A percentile compares a stretch with the other conserved stretches of the same genome.
These are phyloP conservation scores for Discostella stelligeroides DNA, from an alignment of 108 stramenopile genomes.

Conservation along the genomic window DNA sequence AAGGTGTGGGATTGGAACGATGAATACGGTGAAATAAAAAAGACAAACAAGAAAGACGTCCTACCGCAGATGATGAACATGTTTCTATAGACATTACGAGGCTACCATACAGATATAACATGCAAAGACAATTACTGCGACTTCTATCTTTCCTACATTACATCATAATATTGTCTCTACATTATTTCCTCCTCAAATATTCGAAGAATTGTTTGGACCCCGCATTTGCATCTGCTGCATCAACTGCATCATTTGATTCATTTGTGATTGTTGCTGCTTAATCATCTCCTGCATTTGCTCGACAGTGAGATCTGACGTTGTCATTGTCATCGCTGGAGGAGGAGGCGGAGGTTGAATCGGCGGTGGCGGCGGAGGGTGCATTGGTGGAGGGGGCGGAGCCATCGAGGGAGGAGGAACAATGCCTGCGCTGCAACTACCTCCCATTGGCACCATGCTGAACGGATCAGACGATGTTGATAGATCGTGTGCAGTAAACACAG, in stretches of 20 bases:
- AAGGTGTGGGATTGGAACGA: conserved; percentile 98
- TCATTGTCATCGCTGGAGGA: conserved; percentile 2
- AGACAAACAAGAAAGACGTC: conserved; percentile 65
- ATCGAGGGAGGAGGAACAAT: conserved; percentile 17
- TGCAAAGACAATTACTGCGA: too few species aligned
- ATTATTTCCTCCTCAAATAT: neutral
- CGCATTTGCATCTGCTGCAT: conserved; percentile 42
- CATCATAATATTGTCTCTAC: neutral
- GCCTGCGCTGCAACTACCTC: conserved; percentile 2
- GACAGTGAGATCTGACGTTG: conserved; percentile 20
- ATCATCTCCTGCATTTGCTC: conserved; percentile 49
- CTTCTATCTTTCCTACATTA: too few species aligned
- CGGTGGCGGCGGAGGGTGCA: conserved; percentile 14
- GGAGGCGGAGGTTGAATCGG: conserved; percentile 17
- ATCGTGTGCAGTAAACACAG: neutral
- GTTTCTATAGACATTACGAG: conserved; percentile 62
- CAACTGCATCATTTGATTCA: conserved; percentile 52
- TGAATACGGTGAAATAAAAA: conserved; percentile 96
- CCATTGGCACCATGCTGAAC: conserved; percentile 30
- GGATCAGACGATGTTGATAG: conserved; percentile 2
- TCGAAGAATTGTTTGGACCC: conserved; percentile 6
- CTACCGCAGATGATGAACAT: conserved; percentile 88
- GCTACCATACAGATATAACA: too few species aligned
- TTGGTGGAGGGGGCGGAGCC: conserved; percentile 19
- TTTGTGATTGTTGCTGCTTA: conserved; percentile 45